Conservation (phyloP, 805 yeast genomes). For the Monosporozyma servazzii region DNA sequence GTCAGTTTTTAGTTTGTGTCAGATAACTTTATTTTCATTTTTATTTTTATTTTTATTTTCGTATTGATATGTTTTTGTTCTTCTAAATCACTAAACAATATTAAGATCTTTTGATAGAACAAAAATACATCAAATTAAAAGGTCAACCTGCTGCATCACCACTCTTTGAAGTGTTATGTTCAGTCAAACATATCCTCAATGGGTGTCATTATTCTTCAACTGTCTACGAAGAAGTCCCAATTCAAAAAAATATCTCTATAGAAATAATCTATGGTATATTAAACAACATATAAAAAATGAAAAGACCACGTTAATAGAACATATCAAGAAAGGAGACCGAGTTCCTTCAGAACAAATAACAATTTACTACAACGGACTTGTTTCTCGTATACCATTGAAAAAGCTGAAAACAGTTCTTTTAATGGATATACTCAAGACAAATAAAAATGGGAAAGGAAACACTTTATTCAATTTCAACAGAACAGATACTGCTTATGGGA, state of each 20-base stretch:
- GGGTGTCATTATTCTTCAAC: not conserved
- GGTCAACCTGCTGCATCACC: too few relatives aligned
- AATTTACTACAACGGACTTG: not conserved
- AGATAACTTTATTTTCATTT: too few relatives aligned
- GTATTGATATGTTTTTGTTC: too few relatives aligned
- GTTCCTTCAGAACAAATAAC: not conserved
- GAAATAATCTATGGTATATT: not conserved
- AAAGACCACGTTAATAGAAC: not conserved
- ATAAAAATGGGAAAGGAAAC: not conserved
- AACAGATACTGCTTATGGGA: not conserved
- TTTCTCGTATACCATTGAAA: not conserved
- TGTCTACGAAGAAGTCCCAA: not conserved
- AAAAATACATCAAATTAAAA: not conserved
- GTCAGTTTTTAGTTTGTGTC: too few relatives aligned
- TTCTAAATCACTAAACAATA: too few relatives aligned
- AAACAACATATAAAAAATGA: not conserved
- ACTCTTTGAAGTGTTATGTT: not conserved
- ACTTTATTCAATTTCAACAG: not conserved
- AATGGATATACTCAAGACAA: not conserved
- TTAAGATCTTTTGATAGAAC: not conserved
- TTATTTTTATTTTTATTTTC: too few relatives aligned
- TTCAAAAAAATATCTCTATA: slow-evolving; percentile 1
- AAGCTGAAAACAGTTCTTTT: not conserved
- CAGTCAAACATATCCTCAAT: not conserved
- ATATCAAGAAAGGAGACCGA: not conserved